Percentiles rank a stretch among this genome's conserved stretches.
Conservation (phyloP, 78 protist species). For the Chrysochromulina parva region DNA sequence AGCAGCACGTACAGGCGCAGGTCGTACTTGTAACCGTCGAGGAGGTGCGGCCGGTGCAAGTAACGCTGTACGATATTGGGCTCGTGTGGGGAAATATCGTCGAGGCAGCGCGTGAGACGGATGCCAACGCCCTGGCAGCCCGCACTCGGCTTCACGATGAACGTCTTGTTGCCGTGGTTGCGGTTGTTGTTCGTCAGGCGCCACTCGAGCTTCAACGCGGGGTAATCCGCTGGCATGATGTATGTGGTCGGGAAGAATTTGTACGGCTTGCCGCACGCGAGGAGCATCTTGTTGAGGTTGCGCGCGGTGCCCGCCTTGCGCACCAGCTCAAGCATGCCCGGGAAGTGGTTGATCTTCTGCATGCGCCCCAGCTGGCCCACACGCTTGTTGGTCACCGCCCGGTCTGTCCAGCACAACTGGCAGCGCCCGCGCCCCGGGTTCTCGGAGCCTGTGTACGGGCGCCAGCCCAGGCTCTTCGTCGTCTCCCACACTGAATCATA, state of each 20-base stretch:
- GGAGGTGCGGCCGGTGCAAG: conserved; percentile 48
- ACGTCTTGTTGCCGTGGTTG: not conserved
- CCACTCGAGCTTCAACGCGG: not conserved
- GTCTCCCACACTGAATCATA: not conserved
- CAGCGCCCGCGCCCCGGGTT: too few species aligned
- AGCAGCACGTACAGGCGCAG: conserved; percentile 64
- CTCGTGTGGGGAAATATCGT: not conserved
- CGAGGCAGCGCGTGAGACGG: not conserved
- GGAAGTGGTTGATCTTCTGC: conserved; percentile 27
- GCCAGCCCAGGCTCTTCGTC: not conserved
- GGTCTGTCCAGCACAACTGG: not conserved
- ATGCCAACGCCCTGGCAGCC: conserved; percentile 43
- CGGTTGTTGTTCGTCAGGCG: not conserved
- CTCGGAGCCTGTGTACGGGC: too few species aligned
- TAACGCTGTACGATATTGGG: conserved; percentile 53
- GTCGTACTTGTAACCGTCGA: conserved; percentile 65
- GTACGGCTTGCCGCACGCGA: not conserved
- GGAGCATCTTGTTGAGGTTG: conserved; percentile 22
- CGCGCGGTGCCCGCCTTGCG: not conserved
- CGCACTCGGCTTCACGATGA: conserved; percentile 21
- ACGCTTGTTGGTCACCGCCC: not conserved
- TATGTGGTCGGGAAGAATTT: not conserved
- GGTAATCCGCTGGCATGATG: not conserved
- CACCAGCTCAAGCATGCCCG: not conserved
- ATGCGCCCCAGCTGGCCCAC: not conserved